Evolutionary conservation across 148 eudicot genomes (phyloP), one percentile per base, ranked within the genome.

Genomic region (Spergularia bocconei): DNA sequence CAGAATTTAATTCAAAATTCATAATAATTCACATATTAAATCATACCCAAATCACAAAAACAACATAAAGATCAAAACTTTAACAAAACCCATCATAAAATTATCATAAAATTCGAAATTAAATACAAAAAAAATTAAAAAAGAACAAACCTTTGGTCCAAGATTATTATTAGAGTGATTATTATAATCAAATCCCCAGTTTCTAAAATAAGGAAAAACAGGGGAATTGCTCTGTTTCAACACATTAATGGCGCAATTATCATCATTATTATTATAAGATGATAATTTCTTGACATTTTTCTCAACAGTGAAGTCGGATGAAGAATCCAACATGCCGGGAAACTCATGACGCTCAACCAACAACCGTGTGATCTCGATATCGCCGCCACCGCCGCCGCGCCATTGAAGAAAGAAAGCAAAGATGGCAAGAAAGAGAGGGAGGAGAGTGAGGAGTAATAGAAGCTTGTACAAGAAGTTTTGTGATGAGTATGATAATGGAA

Each of bases 331-430:
- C 85, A 76, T 76, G 17, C 84, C 87, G 33, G 86, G 86, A 47
- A 89, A 82, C 48, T 77, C 63, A 21, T n/a, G 33, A 25, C 33
- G 73, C 16, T 85, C 80, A 62, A 75, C 60, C 4, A 80, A 63
- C 80, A 79, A 87, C 0, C 82, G 82, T 70, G 84, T 60, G 13
- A 74, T 44, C 13, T 87, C 83, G 69, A 86, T 82, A 52, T 73
- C 58, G 73, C 63, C 39, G 63, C 73, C 48, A 44, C 10, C 20
- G 11, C 82, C 87, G 52, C 86, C 90, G 0, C 83, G 86, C 87
- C 90, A 90, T 79, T 85, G 91, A 52, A 90, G 90, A 54, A 85
- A 74, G 76, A 88, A 90, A 16, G 91, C 85, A 33, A 90, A 82
- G 61, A 79, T 48, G 11, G 91, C 86, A 25, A 90, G 84, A 11